Conservation (phyloP, 2,329 filamentous ascomycete genomes). For the Exophiala xenobiotica region DNA sequence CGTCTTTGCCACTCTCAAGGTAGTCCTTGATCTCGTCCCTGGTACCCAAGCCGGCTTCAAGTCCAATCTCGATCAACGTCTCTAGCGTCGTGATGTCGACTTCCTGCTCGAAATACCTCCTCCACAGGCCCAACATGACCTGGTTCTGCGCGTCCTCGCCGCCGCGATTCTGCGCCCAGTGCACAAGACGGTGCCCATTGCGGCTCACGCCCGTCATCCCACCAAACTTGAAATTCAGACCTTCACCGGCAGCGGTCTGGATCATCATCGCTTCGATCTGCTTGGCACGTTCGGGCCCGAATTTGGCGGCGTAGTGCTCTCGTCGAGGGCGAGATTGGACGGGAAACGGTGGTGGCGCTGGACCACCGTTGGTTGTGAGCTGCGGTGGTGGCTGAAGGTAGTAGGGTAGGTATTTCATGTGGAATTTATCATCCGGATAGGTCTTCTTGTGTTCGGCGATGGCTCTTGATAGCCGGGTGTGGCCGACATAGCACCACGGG, state of each 20-base stretch:
- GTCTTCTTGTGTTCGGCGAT: conserved; percentile 65
- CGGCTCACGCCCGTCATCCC: conserved; percentile 74
- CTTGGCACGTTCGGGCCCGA: conserved; percentile 61
- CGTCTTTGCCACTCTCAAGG: conserved; percentile 56
- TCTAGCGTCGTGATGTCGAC: conserved; percentile 61
- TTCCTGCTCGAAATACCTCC: conserved; percentile 64
- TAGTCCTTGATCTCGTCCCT: conserved; percentile 53
- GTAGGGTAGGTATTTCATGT: conserved; percentile 73
- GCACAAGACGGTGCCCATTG: conserved; percentile 74
- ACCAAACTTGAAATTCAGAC: conserved; percentile 70
- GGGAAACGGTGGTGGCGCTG: conserved; percentile 55
- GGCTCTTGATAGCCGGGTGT: conserved; percentile 69
- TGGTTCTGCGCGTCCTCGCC: conserved; percentile 54
- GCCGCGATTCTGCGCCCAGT: conserved; percentile 62
- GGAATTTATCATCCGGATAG: conserved; percentile 70
- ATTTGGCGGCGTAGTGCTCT: conserved; percentile 60
- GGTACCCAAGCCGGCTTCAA: conserved; percentile 48
- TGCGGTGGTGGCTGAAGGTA: conserved; percentile 71
- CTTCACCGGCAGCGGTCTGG: conserved; percentile 61
- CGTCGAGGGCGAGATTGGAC: conserved; percentile 53
- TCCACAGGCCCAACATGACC: conserved; percentile 64
- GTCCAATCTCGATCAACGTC: conserved; percentile 54
- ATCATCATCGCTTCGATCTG: conserved; percentile 60
- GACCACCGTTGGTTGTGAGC: conserved; percentile 50
- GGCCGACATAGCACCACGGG: conserved; percentile 76